Evolutionary conservation across 1,284 basidiomycete genomes (phyloP).

Genomic region (Sporisorium graminicola): DNA sequence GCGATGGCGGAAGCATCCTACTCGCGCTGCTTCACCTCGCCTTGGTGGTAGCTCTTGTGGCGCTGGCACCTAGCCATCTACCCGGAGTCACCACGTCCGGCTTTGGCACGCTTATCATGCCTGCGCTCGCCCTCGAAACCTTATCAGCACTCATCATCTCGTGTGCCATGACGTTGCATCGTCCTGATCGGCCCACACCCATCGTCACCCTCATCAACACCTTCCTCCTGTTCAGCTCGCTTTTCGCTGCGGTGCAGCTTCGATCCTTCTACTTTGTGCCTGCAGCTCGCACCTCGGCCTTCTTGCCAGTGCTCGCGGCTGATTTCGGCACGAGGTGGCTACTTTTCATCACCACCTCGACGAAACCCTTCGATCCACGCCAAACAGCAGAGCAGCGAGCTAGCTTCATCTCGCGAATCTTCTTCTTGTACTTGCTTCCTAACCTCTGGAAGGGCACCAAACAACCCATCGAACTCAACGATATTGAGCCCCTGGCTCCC

Average conservation of each 20-base stretch:
- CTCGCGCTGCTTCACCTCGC: conserved; percentile 9
- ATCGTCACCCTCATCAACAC: conserved; percentile 23
- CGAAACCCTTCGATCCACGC: conserved; percentile 23
- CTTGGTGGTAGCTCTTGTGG: conserved; percentile 2
- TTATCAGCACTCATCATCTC: conserved; percentile 17
- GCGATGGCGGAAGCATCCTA: conserved; percentile 15
- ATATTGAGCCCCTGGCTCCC: conserved; percentile 27
- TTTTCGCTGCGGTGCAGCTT: conserved; percentile 25
- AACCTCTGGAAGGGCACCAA: conserved; percentile 18
- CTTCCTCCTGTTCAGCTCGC: conserved; percentile 30
- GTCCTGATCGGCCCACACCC: conserved; percentile 8
- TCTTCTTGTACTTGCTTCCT: conserved; percentile 36
- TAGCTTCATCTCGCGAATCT: conserved; percentile 33
- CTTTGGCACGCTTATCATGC: conserved; percentile 5
- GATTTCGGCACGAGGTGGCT: conserved; percentile 16
- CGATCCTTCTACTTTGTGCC: conserved; percentile 28
- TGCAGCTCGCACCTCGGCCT: conserved; percentile 13
- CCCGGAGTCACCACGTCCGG: conserved; percentile 5
- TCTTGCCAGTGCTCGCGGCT: conserved; percentile 16
- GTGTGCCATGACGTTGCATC: conserved; percentile 7
- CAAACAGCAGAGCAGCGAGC: conserved; percentile 25
- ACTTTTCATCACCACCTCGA: conserved; percentile 26
- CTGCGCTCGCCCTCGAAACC: conserved; percentile 13
- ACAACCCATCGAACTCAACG: conserved; percentile 23
- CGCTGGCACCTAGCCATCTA: conserved; percentile 1